Evolutionary conservation across 306 rosid genomes (phyloP).

Genomic region (Medicago arabica): DNA sequence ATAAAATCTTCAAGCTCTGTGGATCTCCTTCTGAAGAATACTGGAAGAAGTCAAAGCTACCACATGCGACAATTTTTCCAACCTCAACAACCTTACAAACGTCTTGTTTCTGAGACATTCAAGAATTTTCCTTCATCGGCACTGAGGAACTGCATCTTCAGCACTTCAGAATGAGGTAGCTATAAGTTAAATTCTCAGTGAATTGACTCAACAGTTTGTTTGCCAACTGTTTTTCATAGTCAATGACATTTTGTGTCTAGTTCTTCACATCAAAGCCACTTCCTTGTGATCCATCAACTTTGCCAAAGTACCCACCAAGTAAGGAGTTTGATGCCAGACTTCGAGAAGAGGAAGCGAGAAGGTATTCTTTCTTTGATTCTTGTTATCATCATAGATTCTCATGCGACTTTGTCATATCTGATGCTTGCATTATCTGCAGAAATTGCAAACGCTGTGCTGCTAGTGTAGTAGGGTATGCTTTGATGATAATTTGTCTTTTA

Average conservation of each 20-base stretch:
- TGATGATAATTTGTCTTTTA: conserved; percentile 20
- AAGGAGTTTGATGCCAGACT: conserved; percentile 84
- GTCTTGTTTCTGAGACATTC: conserved; percentile 69
- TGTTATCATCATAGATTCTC: conserved; percentile 26
- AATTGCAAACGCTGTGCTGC: conserved; percentile 12
- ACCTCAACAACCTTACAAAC: conserved; percentile 82
- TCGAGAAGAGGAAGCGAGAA: conserved; percentile 75
- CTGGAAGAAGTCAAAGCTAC: conserved; percentile 84
- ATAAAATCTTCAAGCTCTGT: conserved; percentile 90
- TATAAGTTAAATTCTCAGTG: conserved; percentile 23
- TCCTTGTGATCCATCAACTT: conserved; percentile 73
- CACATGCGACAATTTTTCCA: conserved; percentile 82
- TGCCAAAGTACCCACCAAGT: conserved; percentile 86
- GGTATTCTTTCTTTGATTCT: conserved; percentile 53
- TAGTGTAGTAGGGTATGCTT: conserved; percentile 12
- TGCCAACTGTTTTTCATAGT: conserved; percentile 27
- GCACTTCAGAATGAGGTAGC: conserved; percentile 83
- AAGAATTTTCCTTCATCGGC: conserved; percentile 69
- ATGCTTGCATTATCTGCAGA: conserved; percentile 22
- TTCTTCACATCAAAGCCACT: conserved; percentile 75
- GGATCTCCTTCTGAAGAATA: conserved; percentile 92
- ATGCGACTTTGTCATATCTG: conserved; percentile 19
- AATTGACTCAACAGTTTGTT: conserved; percentile 20
- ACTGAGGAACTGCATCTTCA: conserved; percentile 70
- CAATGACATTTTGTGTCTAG: conserved; percentile 47